These are phyloP conservation scores for Leishmania mexicana DNA, from an alignment of 208 protist species.

Conservation along the genomic window DNA sequence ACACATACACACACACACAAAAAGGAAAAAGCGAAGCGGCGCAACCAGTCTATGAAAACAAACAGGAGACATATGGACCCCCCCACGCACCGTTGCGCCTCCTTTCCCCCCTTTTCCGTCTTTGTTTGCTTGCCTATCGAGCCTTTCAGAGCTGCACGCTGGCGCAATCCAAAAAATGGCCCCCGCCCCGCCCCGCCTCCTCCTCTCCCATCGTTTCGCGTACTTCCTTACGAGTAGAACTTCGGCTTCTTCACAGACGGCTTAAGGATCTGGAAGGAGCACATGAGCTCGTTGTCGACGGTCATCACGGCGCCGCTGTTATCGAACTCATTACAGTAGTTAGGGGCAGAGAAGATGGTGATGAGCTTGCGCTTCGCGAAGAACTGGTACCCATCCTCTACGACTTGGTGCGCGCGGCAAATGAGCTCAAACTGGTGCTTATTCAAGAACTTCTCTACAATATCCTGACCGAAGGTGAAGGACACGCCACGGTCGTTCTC, in stretches of 20 bases:
- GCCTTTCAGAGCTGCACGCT: not conserved
- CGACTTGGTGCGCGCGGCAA: slow-evolving; percentile 98
- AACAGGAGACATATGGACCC: not conserved
- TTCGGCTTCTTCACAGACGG: slow-evolving; percentile 89
- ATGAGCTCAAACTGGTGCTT: slow-evolving; percentile 96
- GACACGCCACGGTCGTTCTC: slow-evolving; percentile 94
- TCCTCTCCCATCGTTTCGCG: not conserved
- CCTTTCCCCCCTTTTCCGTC: not conserved
- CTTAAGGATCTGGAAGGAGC: slow-evolving; percentile 98
- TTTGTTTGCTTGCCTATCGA: not conserved
- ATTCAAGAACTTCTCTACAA: slow-evolving; percentile 96
- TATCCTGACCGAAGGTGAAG: slow-evolving; percentile 91
- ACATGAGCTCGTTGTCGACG: slow-evolving; percentile 98
- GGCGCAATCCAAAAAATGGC: not conserved
- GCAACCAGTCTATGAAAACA: not conserved
- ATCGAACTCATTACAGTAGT: slow-evolving; percentile 99
- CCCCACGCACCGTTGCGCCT: no score
- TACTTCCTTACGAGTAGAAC: slow-evolving; percentile 63
- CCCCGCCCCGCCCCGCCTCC: not conserved
- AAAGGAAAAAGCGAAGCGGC: not conserved
- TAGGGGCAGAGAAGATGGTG: slow-evolving; percentile 98
- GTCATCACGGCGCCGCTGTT: slow-evolving; percentile 99
- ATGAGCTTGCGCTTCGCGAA: slow-evolving; percentile 96
- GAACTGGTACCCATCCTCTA: slow-evolving; percentile 96
- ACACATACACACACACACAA: not conserved